Conservation (phyloP, 1,284 basidiomycete species). For the Ceratorhiza oryzae-sativae region DNA sequence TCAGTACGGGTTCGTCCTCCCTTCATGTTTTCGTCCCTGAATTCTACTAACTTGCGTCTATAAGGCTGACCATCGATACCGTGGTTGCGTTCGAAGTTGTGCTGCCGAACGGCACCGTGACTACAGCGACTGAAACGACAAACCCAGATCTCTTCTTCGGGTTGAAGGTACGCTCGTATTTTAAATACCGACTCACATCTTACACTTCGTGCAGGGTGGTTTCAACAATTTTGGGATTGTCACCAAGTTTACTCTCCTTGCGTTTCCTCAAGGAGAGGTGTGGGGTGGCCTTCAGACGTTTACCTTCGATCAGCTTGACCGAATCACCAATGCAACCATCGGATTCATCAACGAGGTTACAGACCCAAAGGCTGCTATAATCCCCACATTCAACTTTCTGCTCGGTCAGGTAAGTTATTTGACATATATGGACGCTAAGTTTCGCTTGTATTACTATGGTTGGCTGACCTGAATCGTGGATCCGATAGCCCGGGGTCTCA, state of each 20-base stretch:
- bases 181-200: not conserved
- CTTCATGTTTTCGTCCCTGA: no score
- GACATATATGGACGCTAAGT: no score
- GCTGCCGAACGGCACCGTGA: slow-evolving; percentile 56
- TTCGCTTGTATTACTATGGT: no score
- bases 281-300: slow-evolving; percentile 66
- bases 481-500: slow-evolving; percentile 51
- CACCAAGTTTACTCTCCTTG: slow-evolving; percentile 62
- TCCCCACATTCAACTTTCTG: slow-evolving; percentile 55
- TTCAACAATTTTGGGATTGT: slow-evolving; percentile 57
- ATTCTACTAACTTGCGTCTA: slow-evolving; percentile 54
- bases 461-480: not conserved
- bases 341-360: slow-evolving; percentile 59
- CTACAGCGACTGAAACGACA: slow-evolving; percentile 52
- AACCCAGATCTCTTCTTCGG: slow-evolving; percentile 59
- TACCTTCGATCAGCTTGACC: slow-evolving; percentile 51
- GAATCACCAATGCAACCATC: slow-evolving; percentile 57
- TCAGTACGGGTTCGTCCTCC: slow-evolving; percentile 2
- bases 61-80: slow-evolving; percentile 57
- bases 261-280: slow-evolving; percentile 62
- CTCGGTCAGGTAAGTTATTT: slow-evolving; percentile 16
- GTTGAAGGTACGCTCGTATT: slow-evolving; percentile 51
- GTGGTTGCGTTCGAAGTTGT: slow-evolving; percentile 59
- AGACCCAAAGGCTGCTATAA: slow-evolving; percentile 67
- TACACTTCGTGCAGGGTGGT: slow-evolving; percentile 23